Evolutionary conservation across 768 basidiomycete species (phyloP).

Genomic region (Psilocybe azurescens): DNA sequence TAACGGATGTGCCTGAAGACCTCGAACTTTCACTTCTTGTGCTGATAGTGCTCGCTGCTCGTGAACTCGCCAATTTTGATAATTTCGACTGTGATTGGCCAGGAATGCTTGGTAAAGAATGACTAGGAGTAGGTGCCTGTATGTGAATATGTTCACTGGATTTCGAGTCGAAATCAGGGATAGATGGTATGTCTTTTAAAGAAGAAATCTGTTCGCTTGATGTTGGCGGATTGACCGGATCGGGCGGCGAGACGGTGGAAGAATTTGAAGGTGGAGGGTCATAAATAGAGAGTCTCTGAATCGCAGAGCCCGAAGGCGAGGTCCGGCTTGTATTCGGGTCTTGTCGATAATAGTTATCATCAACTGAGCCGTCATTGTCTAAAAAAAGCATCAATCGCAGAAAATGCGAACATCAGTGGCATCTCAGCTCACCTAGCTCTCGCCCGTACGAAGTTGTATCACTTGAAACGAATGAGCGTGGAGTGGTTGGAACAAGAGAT

Average conservation of each 20-base stretch:
- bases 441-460: slow-evolving; percentile 68
- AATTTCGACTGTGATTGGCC: slow-evolving; percentile 64
- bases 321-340: slow-evolving; percentile 52
- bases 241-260: slow-evolving; percentile 42
- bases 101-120: slow-evolving; percentile 39
- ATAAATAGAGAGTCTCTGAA: slow-evolving; percentile 62
- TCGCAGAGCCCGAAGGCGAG: slow-evolving; percentile 72
- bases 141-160: slow-evolving; percentile 37
- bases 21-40: slow-evolving; percentile 55
- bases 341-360: slow-evolving; percentile 12
- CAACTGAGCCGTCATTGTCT: slow-evolving; percentile 16
- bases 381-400: not conserved
- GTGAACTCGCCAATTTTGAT: slow-evolving; percentile 69
- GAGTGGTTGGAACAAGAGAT: slow-evolving; percentile 41
- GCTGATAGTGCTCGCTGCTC: slow-evolving; percentile 55
- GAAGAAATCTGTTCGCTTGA: slow-evolving; percentile 51
- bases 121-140: slow-evolving; percentile 25
- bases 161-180: slow-evolving; percentile 57
- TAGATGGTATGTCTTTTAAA: slow-evolving; percentile 58
- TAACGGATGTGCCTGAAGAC: slow-evolving; percentile 56
- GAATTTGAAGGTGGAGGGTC: slow-evolving; percentile 62
- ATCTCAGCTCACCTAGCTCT: slow-evolving; percentile 51
- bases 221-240: slow-evolving; percentile 31
- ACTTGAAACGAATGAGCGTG: slow-evolving; percentile 44
- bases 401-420: not conserved